These are phyloP conservation scores for Linnemannia hyalina DNA, from an alignment of 192 early-diverging fungal species.

Conservation along the genomic window DNA sequence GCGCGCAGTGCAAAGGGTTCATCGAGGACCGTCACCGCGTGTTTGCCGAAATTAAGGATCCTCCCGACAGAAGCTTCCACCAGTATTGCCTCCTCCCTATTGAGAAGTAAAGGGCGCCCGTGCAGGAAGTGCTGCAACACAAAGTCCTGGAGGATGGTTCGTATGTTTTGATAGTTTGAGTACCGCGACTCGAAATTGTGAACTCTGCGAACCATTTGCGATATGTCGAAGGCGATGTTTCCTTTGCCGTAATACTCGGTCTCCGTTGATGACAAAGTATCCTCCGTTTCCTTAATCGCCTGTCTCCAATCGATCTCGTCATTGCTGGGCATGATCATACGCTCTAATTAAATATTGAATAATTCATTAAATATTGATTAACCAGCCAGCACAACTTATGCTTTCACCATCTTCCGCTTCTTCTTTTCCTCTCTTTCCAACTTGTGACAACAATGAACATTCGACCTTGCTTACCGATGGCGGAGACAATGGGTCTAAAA, in stretches of 20 bases:
- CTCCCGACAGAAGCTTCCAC: conserved; percentile 36
- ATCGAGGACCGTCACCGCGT: conserved; percentile 11
- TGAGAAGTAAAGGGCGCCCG: conserved; percentile 19
- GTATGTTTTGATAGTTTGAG: conserved; percentile 18
- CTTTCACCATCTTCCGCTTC: background rate
- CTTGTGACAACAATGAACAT: too few species aligned
- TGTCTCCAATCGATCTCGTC: background rate
- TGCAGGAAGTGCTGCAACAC: conserved; percentile 17
- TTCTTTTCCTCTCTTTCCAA: background rate
- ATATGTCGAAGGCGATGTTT: conserved; percentile 30
- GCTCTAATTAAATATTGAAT: background rate
- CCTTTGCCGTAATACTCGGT: background rate
- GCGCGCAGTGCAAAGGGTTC: conserved; percentile 31
- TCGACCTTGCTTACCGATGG: background rate
- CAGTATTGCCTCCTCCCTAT: background rate
- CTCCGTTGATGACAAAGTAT: conserved; percentile 16
- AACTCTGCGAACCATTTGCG: conserved; percentile 23
- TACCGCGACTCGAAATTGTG: background rate
- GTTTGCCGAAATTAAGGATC: conserved; percentile 1
- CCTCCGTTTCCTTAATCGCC: conserved; percentile 21
- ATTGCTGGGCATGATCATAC: conserved; percentile 11
- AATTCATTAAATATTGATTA: background rate
- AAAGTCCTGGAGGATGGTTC: conserved; percentile 13
- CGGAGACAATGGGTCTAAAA: conserved; percentile 25
- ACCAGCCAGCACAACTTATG: background rate